Evolutionary conservation across 2,329 filamentous ascomycete genomes (phyloP).

Genomic region (Pseudohalonectria lignicola): DNA sequence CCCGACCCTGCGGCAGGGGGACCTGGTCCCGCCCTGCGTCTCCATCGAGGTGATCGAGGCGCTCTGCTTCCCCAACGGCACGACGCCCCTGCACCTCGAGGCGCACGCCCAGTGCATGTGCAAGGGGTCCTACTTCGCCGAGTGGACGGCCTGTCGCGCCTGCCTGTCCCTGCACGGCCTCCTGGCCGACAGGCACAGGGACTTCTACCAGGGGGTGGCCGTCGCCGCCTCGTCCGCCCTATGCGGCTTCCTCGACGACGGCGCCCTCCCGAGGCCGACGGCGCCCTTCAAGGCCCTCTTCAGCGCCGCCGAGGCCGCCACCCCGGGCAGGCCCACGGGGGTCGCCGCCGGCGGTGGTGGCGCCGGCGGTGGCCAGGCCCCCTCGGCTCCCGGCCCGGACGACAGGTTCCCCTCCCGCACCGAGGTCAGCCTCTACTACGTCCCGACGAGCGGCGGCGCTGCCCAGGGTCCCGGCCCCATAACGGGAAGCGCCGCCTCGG

Average conservation of each 20-base stretch:
- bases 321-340: conserved; percentile 15
- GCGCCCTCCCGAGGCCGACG: conserved; percentile 17
- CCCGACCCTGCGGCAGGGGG: conserved; percentile 6
- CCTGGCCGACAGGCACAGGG: conserved; percentile 19
- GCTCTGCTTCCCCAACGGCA: conserved; percentile 21
- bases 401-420: conserved; percentile 22
- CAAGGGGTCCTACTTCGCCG: conserved; percentile 26
- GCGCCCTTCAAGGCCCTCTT: conserved; percentile 23
- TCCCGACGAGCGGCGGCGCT: conserved; percentile 14
- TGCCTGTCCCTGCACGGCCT: conserved; percentile 28
- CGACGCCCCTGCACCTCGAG: conserved; percentile 12
- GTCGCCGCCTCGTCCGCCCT: conserved; percentile 20
- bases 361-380: neutral
- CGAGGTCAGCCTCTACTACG: conserved; percentile 28
- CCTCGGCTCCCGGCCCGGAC: conserved; percentile 4
- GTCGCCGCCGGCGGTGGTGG: conserved; percentile 10
- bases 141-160: conserved; percentile 27
- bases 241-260: conserved; percentile 14
- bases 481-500: conserved; percentile 25
- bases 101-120: conserved; percentile 25
- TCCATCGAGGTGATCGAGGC: conserved; percentile 21
- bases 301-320: conserved; percentile 14
- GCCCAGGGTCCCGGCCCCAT: conserved; percentile 21
- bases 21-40: conserved; percentile 19
- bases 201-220: conserved; percentile 21